Conservation (phyloP, 345 rosid genomes). For the Camelina sativa region DNA sequence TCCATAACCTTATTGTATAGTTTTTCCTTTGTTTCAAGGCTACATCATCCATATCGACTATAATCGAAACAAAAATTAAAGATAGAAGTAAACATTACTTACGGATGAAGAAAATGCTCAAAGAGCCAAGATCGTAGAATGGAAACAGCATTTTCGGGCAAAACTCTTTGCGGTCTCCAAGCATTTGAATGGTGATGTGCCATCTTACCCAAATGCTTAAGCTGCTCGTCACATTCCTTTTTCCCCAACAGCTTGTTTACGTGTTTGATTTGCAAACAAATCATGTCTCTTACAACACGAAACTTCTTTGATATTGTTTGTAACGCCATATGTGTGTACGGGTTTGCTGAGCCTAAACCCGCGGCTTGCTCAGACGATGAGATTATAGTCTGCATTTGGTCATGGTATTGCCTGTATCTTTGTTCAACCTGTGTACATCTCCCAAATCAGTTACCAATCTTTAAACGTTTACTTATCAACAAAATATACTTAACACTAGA, state of each 20-base stretch:
- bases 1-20: not conserved
- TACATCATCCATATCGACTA: not conserved
- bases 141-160: slow-evolving; percentile 79
- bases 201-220: slow-evolving; percentile 39
- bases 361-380: slow-evolving; percentile 70
- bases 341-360: slow-evolving; percentile 63
- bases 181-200: slow-evolving; percentile 63
- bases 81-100: slow-evolving; percentile 25
- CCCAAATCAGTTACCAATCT: not conserved
- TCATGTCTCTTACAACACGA: slow-evolving; percentile 68
- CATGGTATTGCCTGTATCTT: slow-evolving; percentile 70
- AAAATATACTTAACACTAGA: not conserved
- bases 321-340: slow-evolving; percentile 71
- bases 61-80: not conserved
- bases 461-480: not conserved
- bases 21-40: not conserved
- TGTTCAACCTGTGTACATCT: slow-evolving; percentile 61
- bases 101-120: slow-evolving; percentile 92
- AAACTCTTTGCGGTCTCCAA: slow-evolving; percentile 86
- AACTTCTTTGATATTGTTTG: slow-evolving; percentile 78
- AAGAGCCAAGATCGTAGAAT: slow-evolving; percentile 88
- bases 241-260: slow-evolving; percentile 64
- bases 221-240: slow-evolving; percentile 55
- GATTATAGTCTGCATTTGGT: slow-evolving; percentile 65
- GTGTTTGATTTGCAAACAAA: slow-evolving; percentile 59